A percentile compares a stretch with the other conserved stretches of the same genome.
These are phyloP conservation scores for Salix exigua DNA, from an alignment of 345 rosid species.

Conservation along the genomic window DNA sequence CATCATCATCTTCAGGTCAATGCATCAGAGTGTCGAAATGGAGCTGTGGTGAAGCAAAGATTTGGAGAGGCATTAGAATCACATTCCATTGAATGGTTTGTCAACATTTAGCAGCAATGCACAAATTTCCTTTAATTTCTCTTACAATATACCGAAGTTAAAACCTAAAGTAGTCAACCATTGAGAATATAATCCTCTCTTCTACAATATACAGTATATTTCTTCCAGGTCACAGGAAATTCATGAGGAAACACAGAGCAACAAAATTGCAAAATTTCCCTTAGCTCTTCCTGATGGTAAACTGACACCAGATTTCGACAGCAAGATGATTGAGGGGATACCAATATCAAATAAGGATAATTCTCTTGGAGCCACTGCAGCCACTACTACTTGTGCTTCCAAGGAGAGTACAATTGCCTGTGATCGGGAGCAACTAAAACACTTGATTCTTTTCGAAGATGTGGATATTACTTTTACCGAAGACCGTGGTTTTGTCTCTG, in stretches of 20 bases:
- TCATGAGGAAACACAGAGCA: conserved; percentile 30
- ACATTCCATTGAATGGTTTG: conserved; percentile 62
- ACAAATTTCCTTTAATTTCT: conserved; percentile 8
- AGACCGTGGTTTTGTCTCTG: conserved; percentile 84
- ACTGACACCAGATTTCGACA: conserved; percentile 15
- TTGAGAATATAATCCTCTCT: conserved; percentile 8
- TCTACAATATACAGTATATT: not conserved
- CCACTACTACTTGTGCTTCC: conserved; percentile 26
- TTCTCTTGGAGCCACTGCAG: conserved; percentile 19
- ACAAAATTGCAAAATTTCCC: conserved; percentile 20
- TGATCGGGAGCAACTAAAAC: conserved; percentile 42
- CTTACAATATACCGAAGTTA: conserved; percentile 2
- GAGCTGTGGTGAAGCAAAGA: conserved; percentile 70
- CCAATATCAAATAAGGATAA: conserved; percentile 33
- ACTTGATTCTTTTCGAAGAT: conserved; percentile 89
- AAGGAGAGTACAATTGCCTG: conserved; percentile 25
- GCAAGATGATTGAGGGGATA: conserved; percentile 41
- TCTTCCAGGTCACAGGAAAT: conserved; percentile 64
- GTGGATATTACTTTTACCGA: conserved; percentile 78
- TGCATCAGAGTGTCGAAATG: conserved; percentile 85
- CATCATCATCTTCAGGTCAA: conserved; percentile 48
- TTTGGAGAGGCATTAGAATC: conserved; percentile 83
- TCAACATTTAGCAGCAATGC: conserved; percentile 3
- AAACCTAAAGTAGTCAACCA: not conserved
- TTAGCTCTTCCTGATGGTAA: conserved; percentile 23